A percentile compares a stretch with the other conserved stretches of the same genome.
phyloP scores from a whole-genome alignment of 148 eudicot genomes.

The Rhododendron griersonianum region DNA sequence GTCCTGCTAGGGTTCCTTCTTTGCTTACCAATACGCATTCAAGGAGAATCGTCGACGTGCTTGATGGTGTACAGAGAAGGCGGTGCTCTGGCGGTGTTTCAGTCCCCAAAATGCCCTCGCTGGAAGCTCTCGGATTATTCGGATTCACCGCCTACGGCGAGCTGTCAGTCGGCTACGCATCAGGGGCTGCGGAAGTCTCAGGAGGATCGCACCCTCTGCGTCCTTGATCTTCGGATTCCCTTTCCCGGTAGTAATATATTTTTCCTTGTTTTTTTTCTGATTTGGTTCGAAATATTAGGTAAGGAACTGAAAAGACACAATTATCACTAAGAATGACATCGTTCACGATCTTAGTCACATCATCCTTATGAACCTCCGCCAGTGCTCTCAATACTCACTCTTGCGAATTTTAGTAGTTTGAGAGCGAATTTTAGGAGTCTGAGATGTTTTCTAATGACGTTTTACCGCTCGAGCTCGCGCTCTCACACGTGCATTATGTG shows the following conservation, averaged over 20 bases:
- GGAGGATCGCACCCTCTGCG: slow-evolving; percentile 86
- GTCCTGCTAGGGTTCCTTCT: slow-evolving; percentile 23
- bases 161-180: slow-evolving; percentile 53
- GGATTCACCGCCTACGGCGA: slow-evolving; percentile 26
- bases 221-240: slow-evolving; percentile 73
- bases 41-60: slow-evolving; percentile 74
- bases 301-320: neutral
- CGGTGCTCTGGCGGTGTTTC: slow-evolving; percentile 93
- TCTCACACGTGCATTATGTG: neutral
- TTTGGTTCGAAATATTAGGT: neutral
- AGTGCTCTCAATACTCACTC: neutral
- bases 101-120: slow-evolving; percentile 92
- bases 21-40: neutral
- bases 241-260: slow-evolving; percentile 55
- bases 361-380: too few species aligned
- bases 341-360: neutral
- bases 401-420: too few species aligned
- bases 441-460: neutral
- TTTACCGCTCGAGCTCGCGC: neutral
- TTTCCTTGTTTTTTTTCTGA: neutral
- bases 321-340: neutral
- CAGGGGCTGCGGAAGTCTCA: slow-evolving; percentile 74
- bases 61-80: slow-evolving; percentile 80
- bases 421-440: neutral
- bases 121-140: slow-evolving; percentile 58